Evolutionary conservation across 345 rosid species (phyloP), one percentile per base, ranked within the genome.

Genomic region (Arabidopsis arenosa): DNA sequence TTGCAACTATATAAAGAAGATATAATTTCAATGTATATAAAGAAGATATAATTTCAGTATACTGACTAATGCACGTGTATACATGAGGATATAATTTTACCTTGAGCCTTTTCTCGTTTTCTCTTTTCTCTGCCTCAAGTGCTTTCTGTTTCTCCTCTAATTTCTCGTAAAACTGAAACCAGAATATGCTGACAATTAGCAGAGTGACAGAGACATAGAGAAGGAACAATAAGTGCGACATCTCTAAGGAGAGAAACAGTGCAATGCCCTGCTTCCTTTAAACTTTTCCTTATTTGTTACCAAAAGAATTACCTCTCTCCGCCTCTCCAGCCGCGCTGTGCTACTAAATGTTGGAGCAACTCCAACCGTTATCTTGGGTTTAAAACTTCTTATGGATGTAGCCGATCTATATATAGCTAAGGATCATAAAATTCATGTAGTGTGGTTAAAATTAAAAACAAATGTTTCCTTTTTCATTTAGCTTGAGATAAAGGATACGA

Each of bases 71-170:
- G 21, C 9, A 43, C 13, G 23, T 52, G 12, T 28, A 49, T 75
- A 4, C 60, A 15, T 51, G 30, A 13, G 48, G 39, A 33, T 47
- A 74, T 64, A 41, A 58, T 48, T 14, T 51, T 79, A 90, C 97
- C 97, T 88, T 90, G 71, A 83, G 84, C 80, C 97, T 85, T 57
- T 88, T 92, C 57, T 90, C 96, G 53, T 83, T 84, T 59, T 92
- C 92, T 59, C 49, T 85, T 81, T 65, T 85, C 92, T 95, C 90
- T 47, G 77, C 89, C 80, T 90, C 97, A 47, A 95, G 74, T 35
- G 97, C 97, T 67, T 78, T 86, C 76, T 95, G 97, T 74, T 95
- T 95, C 77, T 90, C 92, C 81, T 84, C 97, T 71, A 95, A 70
- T 62, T 92, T 95, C 45, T 83, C 55, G 85, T 90, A 92, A 78